phyloP scores from a whole-genome alignment of 140 eudicot species.

The Senecio squalidus region DNA sequence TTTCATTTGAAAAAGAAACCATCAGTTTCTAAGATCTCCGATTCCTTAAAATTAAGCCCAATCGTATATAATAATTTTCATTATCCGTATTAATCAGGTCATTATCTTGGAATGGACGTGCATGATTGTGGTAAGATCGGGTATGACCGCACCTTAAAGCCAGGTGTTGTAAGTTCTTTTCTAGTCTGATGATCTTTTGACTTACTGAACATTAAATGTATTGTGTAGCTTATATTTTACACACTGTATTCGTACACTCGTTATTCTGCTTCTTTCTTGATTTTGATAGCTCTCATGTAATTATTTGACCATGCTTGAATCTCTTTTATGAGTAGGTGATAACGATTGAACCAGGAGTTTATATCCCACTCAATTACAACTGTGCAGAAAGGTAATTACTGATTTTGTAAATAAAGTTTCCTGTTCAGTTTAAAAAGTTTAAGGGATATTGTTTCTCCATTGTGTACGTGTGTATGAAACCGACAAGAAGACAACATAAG shows the following conservation, averaged over 20 bases:
- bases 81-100: conserved; percentile 56
- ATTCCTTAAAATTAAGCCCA: neutral
- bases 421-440: neutral
- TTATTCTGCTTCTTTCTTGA: neutral
- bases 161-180: conserved; percentile 79
- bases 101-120: conserved; percentile 93
- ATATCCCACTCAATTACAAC: conserved; percentile 59
- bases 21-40: neutral
- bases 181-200: neutral
- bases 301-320: conserved; percentile 11
- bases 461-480: neutral
- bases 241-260: neutral
- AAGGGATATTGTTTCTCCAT: neutral
- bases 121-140: conserved; percentile 76
- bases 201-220: neutral
- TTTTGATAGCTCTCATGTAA: neutral
- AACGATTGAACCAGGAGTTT: conserved; percentile 96
- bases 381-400: conserved; percentile 59
- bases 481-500: neutral
- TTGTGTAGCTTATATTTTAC: neutral
- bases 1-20: neutral
- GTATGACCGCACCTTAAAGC: conserved; percentile 71
- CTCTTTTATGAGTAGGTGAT: conserved; percentile 53
- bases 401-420: neutral
- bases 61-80: neutral